These are phyloP conservation scores for Globisporangium nunn DNA, from an alignment of 352 stramenopile species.

Conservation along the genomic window DNA sequence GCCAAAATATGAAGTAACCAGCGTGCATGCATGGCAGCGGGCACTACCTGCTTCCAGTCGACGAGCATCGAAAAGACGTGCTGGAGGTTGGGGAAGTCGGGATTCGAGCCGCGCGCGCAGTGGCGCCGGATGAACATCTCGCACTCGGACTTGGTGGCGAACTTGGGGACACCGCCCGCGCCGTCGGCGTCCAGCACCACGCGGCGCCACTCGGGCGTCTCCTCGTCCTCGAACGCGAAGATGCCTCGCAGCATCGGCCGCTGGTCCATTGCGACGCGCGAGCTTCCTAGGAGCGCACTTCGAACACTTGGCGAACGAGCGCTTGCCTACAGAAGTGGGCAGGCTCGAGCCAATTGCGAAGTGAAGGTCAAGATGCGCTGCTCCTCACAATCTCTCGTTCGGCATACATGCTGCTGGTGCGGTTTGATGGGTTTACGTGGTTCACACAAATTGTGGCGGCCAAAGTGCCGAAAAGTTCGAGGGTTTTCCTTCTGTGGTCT, in stretches of 20 bases:
- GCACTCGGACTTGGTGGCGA: slow-evolving; percentile 83
- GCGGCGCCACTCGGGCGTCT: slow-evolving; percentile 70
- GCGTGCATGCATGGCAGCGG: not conserved
- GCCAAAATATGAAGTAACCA: not conserved
- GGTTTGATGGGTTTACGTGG: too few species aligned
- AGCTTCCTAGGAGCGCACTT: not conserved
- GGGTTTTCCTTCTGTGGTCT: too few species aligned
- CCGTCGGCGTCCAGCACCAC: slow-evolving; percentile 56
- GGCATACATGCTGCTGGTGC: too few species aligned
- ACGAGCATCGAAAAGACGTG: slow-evolving; percentile 91
- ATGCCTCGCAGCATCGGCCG: slow-evolving; percentile 68
- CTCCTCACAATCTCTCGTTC: not conserved
- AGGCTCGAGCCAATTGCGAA: slow-evolving; percentile 3
- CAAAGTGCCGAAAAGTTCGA: too few species aligned
- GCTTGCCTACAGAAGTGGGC: not conserved
- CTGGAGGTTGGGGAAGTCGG: slow-evolving; percentile 85
- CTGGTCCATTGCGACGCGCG: slow-evolving; percentile 22
- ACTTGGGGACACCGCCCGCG: slow-evolving; percentile 73
- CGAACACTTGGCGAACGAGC: not conserved
- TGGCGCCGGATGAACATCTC: slow-evolving; percentile 85
- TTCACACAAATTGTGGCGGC: too few species aligned
- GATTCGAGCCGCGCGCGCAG: slow-evolving; percentile 86
- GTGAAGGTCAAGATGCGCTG: not conserved
- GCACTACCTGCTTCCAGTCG: slow-evolving; percentile 65
- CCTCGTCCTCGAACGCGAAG: slow-evolving; percentile 85